A percentile compares a stretch with the other conserved stretches of the same genome.
These are phyloP conservation scores for Argentina anserina DNA, from an alignment of 306 rosid genomes.

Conservation along the genomic window DNA sequence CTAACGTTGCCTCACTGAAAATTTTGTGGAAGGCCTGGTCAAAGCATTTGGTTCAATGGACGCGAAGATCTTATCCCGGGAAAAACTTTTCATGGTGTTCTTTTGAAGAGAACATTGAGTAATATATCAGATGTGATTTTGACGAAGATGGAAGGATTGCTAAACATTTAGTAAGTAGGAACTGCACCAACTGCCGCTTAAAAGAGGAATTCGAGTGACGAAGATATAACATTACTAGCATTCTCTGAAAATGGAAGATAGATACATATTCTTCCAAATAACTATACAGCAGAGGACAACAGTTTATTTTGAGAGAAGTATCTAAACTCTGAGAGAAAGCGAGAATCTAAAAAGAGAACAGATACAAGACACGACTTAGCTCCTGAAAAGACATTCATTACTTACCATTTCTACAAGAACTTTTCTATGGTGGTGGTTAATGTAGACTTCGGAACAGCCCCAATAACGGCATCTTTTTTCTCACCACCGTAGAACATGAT, in stretches of 20 bases:
- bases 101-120: background rate
- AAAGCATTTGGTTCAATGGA: background rate
- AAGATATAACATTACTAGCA: constrained; percentile 26
- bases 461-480: constrained; percentile 81
- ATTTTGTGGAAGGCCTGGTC: too few relatives aligned
- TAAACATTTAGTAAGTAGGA: too few relatives aligned
- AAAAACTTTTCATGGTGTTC: background rate
- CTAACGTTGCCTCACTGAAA: too few relatives aligned
- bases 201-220: background rate
- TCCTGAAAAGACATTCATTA: constrained; percentile 25
- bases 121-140: too few relatives aligned
- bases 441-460: constrained; percentile 81
- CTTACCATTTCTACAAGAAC: constrained; percentile 55
- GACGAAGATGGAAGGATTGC: too few relatives aligned
- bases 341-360: constrained; percentile 27
- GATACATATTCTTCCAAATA: constrained; percentile 32
- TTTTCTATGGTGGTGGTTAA: constrained; percentile 75
- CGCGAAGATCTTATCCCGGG: background rate
- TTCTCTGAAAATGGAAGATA: constrained; percentile 12
- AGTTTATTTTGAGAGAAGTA: constrained; percentile 34
- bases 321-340: constrained; percentile 25
- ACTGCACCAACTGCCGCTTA: background rate
- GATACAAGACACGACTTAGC: constrained; percentile 36
- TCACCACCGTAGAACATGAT: constrained; percentile 77
- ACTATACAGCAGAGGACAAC: constrained; percentile 45